Evolutionary conservation across 2,329 filamentous ascomycete genomes (phyloP).

Genomic region (Pyrenophora teres): DNA sequence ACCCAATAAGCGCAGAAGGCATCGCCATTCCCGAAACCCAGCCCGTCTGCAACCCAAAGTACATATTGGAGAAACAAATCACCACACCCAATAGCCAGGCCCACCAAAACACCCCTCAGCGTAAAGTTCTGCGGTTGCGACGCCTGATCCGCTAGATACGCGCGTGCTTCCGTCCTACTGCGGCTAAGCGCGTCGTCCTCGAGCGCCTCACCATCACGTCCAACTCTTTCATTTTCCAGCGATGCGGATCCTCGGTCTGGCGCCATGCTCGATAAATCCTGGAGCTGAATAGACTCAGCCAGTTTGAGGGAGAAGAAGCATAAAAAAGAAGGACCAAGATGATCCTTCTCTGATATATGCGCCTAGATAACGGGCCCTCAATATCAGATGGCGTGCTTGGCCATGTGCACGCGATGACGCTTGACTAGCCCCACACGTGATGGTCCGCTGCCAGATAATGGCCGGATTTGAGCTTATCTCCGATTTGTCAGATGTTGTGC

Average conservation of each 20-base stretch:
- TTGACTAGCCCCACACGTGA: conserved; percentile 10
- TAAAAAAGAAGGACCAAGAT: background rate
- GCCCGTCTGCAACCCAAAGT: conserved; percentile 93
- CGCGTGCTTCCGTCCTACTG: conserved; percentile 23
- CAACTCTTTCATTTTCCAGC: conserved; percentile 27
- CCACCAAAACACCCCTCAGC: conserved; percentile 75
- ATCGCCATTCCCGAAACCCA: conserved; percentile 92
- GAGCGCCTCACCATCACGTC: conserved; percentile 19
- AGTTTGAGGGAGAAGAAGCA: conserved; percentile 15
- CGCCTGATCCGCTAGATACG: conserved; percentile 40
- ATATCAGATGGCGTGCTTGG: conserved; percentile 27
- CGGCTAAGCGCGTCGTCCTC: conserved; percentile 21
- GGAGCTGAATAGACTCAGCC: conserved; percentile 27
- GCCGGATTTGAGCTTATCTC: conserved; percentile 28
- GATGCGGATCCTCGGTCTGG: conserved; percentile 41
- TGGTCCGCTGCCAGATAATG: conserved; percentile 11
- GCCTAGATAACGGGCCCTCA: conserved; percentile 6
- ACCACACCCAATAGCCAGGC: conserved; percentile 84
- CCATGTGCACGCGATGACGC: conserved; percentile 26
- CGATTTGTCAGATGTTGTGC: conserved; percentile 34
- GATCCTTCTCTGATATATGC: background rate
- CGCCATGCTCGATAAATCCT: conserved; percentile 35
- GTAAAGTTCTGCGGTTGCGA: conserved; percentile 75
- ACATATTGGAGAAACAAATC: conserved; percentile 97
- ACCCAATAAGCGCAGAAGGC: conserved; percentile 92